Base-by-base conservation (phyloP, 2,329 filamentous ascomycete genomes). In the Nemania serpens region DNA sequence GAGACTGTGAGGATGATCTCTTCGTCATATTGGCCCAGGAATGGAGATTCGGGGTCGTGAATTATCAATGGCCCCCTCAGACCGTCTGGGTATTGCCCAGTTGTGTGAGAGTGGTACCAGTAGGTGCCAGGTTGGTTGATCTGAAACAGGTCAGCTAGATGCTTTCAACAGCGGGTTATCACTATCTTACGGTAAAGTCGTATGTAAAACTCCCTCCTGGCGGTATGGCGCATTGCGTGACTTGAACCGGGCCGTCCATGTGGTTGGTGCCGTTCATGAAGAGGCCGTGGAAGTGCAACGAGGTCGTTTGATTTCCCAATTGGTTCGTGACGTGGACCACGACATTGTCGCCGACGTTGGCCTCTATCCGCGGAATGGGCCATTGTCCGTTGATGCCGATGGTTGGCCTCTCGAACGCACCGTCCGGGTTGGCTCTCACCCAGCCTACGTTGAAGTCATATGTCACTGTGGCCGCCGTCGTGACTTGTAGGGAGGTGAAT, bases 301-400 rank as follows among this genome's bases (percentile, higher is more conserved):
- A 85, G 0, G 87, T 89, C 2, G 80, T 78, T 73, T 88, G 81
- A 69, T 90, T 87, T 5, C 83, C 84, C 5, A 90, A 77, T 20
- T 78, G 75, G 71, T 90, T 90, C 62, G 79, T 75, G 45, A 84
- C 78, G 57, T 86, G 85, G 62, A 89, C 76, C 60, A 88, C 71
- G 52, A 89, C 66, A 20, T 77, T 80, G 70, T 91, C 88, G 59
- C 88, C 88, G 51, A 87, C 77, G 49, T 81, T 82, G 39, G 84
- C 88, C 53, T 84, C 80, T 58, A 92, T 87, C 25, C 76, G 75
- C 1, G 91, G 91, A 54, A 90, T 82, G 1, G 91, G 91, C 88
- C 90, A 92, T 76, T 88, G 74, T 4, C 84, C 85, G 69, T 95
- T 94, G 77, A 95, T 89, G 47, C 89, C 90, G 71, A 94, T 91